Base-by-base conservation (phyloP, 2,329 filamentous ascomycete species). In the Monilinia aucupariae region DNA sequence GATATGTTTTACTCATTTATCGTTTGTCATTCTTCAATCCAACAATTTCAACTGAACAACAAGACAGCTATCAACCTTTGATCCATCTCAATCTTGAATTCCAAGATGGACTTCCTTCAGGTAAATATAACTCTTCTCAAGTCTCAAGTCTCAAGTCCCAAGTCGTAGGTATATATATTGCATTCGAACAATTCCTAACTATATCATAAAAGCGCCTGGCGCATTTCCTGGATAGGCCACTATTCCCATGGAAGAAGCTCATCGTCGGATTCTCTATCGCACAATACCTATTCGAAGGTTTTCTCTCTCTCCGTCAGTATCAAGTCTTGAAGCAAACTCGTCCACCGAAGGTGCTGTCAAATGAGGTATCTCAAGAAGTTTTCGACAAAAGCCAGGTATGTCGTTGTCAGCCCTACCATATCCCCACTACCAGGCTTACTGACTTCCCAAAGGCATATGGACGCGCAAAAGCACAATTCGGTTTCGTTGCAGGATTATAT, bases 241-340 rank as follows among this genome's bases (percentile, higher is more conserved):
- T 90, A 74, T 96, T 97, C 80, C 93, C 94, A 62, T 99, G 94
- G 94, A 99, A 97, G 85, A 89, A 86, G 75, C 86, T 99, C 71
- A 92, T 99, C 72, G 84, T 97, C 71, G 90, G 92, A 72, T 99
- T 99, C 80, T 96, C 92, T 37, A 76, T 97, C 71, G 91, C 89
- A 66, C 91, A 99, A 75, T 97, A 91, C 76, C 78, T 91, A 61
- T 87, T 99, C 73, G 94, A 99, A 76, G 87, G 91, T 51, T 90
- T 93, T 78, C 86, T 99, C 60, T 91, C 91, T 32, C 80, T 91
- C 70, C 91, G 94, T 64, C 94, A 99, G 76, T 97, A 97, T 76
- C 85, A 86, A 69, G 85, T 97, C 62, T 83, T 97, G 65, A 85
- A 93, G 74, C 85, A 86, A 69, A 91, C 84, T 15, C 89, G 85